Percentiles rank a stretch among this genome's conserved stretches.
Conservation (phyloP, 768 basidiomycete genomes). For the Kwoniella bestiolae region DNA sequence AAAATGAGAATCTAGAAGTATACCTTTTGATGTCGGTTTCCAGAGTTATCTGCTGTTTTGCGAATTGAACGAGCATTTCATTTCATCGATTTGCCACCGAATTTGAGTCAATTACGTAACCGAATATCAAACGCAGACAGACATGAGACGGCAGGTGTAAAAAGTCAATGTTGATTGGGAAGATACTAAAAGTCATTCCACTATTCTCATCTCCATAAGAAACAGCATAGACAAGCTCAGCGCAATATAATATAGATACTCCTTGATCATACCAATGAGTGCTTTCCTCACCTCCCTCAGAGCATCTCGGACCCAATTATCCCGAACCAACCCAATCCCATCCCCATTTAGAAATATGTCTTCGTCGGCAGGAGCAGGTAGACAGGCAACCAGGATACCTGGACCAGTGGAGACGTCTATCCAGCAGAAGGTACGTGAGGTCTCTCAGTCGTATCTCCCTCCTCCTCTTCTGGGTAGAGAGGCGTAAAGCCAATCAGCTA, state of each 20-base stretch:
- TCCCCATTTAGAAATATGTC: background rate
- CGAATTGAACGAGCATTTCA: too few species aligned
- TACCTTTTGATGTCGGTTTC: background rate
- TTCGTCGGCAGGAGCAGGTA: background rate
- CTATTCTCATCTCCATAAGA: too few species aligned
- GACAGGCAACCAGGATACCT: slow-evolving; percentile 37
- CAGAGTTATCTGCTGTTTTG: too few species aligned
- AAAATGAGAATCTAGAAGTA: background rate
- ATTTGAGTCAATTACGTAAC: background rate
- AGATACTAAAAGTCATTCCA: too few species aligned
- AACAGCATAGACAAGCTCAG: too few species aligned
- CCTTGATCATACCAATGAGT: background rate
- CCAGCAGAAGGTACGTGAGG: slow-evolving; percentile 49
- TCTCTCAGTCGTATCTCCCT: too few species aligned
- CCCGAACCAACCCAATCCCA: background rate
- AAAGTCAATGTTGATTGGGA: background rate
- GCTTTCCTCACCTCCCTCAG: background rate
- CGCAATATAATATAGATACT: too few species aligned
- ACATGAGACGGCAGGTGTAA: background rate
- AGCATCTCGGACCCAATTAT: background rate
- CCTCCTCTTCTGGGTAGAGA: background rate
- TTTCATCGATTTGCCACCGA: slow-evolving; percentile 10
- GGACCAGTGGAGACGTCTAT: slow-evolving; percentile 57
- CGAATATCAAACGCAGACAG: too few species aligned
- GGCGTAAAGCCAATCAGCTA: too few species aligned